Evolutionary conservation across 1,284 basidiomycete genomes (phyloP).

Genomic region (Ganoderma resinaceum): DNA sequence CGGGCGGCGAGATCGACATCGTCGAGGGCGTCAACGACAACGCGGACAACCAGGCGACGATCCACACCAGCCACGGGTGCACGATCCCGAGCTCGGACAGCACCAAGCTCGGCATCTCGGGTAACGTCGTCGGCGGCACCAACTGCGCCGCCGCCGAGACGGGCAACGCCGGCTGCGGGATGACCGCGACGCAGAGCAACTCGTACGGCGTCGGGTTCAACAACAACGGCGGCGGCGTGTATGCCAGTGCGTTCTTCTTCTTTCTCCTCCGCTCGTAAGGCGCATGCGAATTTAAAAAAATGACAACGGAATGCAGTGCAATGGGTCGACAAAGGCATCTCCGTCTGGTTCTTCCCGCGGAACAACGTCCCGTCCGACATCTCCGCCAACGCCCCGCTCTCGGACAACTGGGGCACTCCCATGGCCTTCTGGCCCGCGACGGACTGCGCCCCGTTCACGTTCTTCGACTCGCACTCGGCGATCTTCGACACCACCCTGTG

Average conservation of each 20-base stretch:
- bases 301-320: constrained; percentile 54
- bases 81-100: constrained; percentile 60
- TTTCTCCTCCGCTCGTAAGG: constrained; percentile 7
- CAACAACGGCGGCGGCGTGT: constrained; percentile 77
- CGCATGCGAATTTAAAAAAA: too few species aligned
- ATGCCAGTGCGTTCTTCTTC: constrained; percentile 67
- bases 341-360: constrained; percentile 84
- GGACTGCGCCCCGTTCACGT: constrained; percentile 74
- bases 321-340: constrained; percentile 78
- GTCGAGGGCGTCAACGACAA: constrained; percentile 84
- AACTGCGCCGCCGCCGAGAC: constrained; percentile 74
- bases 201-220: constrained; percentile 78
- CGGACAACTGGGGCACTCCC: constrained; percentile 77
- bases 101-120: constrained; percentile 56
- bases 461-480: constrained; percentile 77
- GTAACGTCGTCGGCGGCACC: constrained; percentile 68
- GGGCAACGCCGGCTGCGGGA: constrained; percentile 65
- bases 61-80: constrained; percentile 84
- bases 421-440: constrained; percentile 77
- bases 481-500: constrained; percentile 88
- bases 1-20: constrained; percentile 85
- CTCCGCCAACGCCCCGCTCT: constrained; percentile 67
- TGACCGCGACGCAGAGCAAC: constrained; percentile 56
- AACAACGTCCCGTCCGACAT: constrained; percentile 79
- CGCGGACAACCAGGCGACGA: constrained; percentile 80